Percentiles rank a stretch among this genome's conserved stretches.
phyloP scores from a whole-genome alignment of 1,139 yeast genomes.

The Kodamaea alishanica region DNA sequence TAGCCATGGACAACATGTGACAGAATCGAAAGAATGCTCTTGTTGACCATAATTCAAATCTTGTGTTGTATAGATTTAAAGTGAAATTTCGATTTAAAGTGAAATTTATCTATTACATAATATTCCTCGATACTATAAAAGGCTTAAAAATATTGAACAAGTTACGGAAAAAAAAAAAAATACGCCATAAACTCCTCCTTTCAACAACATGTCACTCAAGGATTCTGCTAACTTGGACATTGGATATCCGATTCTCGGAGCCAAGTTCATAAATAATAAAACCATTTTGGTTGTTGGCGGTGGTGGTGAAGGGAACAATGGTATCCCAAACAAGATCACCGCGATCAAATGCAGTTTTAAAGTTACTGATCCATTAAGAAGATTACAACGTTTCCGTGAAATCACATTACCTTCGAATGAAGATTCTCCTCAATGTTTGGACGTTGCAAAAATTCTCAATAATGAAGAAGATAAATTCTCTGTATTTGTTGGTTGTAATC shows the following conservation, averaged over 20 bases:
- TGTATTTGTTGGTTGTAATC: slow-evolving; percentile 73
- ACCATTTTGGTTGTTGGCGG: slow-evolving; percentile 82
- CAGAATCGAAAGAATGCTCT: slow-evolving; percentile 41
- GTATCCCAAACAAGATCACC: slow-evolving; percentile 82
- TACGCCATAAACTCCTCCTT: slow-evolving; percentile 1
- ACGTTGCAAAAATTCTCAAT: slow-evolving; percentile 32
- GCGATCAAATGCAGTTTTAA: slow-evolving; percentile 60
- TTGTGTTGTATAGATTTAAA: neutral
- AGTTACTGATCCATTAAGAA: slow-evolving; percentile 44
- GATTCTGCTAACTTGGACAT: slow-evolving; percentile 47
- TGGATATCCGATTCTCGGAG: slow-evolving; percentile 81
- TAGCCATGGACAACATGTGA: slow-evolving; percentile 81
- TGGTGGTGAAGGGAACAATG: slow-evolving; percentile 90
- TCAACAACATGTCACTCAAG: slow-evolving; percentile 29
- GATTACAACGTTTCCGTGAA: slow-evolving; percentile 61
- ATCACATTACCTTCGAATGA: slow-evolving; percentile 58
- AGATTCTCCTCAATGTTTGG: slow-evolving; percentile 75
- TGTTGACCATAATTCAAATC: slow-evolving; percentile 6
- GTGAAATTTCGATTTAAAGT: neutral
- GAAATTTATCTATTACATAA: neutral
- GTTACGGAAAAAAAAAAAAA: slow-evolving; percentile 1
- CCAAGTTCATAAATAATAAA: slow-evolving; percentile 61
- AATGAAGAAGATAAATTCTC: slow-evolving; percentile 36
- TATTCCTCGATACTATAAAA: neutral
- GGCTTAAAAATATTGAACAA: neutral